Evolutionary conservation across 495 filamentous ascomycete species (phyloP), one percentile per base, ranked within the genome.

Genomic region (Podospora tetraspora): DNA sequence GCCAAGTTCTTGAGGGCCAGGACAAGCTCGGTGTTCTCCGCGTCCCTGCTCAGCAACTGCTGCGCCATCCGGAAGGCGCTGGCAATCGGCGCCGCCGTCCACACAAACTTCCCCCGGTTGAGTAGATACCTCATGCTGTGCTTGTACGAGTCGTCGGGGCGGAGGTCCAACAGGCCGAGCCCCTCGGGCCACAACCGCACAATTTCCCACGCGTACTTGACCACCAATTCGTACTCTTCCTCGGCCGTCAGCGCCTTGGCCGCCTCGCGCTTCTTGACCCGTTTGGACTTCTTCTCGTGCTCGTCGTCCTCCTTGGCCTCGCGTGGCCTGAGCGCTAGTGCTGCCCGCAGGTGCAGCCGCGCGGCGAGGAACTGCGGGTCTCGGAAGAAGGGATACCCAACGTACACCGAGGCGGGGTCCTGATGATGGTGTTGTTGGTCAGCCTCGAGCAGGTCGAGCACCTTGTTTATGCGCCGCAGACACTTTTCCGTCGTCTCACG

Each of bases 391-490:
- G 77, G 75, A 30, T 67, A 67, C 22, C 0, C 10, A n/a, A 24
- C 22, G 27, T 10, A 23, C 52, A 11, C 25, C 52, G 62, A 22
- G 11, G 27, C 19, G 9, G 67, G 11, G 21, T 66, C 22, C 34
- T 24, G 61, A 3, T 64, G 73, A 65, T 67, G 37, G 68, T 87
- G 85, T 9, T 71, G 73, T 24, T 81, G 67, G 0, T 81, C 67
- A 32, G n/a, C 70, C 68, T 90, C 83, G 73, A 90, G 79, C 58
- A 87, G 57, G 12, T 80, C 78, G 25, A 85, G 69, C 10, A 87
- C 75, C 69, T 83, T 76, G 70, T 85, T 80, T 0, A 83, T 81
- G 72, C 84, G 75, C 23, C 72, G 71, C 4, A 86, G 71, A 1
- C 84, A 76, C 70, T 69, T 71, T 32, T 76, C 74, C 3, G 72